These are phyloP conservation scores for Rhododendron vialii DNA, from an alignment of 148 eudicot species.

Conservation along the genomic window DNA sequence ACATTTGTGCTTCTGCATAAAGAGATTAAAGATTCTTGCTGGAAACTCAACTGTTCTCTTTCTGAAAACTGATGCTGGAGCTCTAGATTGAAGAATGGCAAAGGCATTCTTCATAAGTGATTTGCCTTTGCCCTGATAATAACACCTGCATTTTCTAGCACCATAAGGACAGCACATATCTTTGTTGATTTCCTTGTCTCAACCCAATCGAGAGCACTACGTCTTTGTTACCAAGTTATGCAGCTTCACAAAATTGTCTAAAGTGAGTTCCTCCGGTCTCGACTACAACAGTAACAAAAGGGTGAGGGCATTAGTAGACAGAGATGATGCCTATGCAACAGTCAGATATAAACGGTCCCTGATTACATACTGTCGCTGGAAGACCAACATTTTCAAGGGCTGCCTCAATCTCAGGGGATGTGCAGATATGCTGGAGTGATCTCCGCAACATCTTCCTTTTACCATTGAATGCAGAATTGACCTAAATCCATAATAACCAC, in stretches of 20 bases:
- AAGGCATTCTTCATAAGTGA: not conserved
- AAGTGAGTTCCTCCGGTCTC: slow-evolving; percentile 84
- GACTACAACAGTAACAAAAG: slow-evolving; percentile 43
- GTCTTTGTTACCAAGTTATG: slow-evolving; percentile 47
- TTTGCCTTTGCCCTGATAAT: not conserved
- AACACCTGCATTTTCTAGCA: not conserved
- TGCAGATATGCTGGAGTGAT: slow-evolving; percentile 63
- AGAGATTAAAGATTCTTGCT: not conserved
- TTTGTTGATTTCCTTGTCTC: not conserved
- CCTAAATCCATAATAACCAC: slow-evolving; percentile 31
- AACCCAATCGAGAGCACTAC: not conserved
- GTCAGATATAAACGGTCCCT: not conserved
- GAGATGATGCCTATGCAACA: not conserved
- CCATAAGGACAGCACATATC: not conserved
- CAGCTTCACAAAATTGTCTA: slow-evolving; percentile 69
- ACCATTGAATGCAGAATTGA: slow-evolving; percentile 82
- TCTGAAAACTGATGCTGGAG: not conserved
- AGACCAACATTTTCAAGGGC: slow-evolving; percentile 58
- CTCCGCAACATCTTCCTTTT: slow-evolving; percentile 90
- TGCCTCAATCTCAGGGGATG: slow-evolving; percentile 68
- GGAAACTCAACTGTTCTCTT: not conserved
- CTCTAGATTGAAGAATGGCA: not conserved
- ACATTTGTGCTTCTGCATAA: not conserved
- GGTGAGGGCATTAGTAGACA: not conserved
- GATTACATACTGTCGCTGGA: slow-evolving; percentile 52